These are phyloP conservation scores for Phytophthora pluvialis DNA, from an alignment of 352 stramenopile species.

Conservation along the genomic window DNA sequence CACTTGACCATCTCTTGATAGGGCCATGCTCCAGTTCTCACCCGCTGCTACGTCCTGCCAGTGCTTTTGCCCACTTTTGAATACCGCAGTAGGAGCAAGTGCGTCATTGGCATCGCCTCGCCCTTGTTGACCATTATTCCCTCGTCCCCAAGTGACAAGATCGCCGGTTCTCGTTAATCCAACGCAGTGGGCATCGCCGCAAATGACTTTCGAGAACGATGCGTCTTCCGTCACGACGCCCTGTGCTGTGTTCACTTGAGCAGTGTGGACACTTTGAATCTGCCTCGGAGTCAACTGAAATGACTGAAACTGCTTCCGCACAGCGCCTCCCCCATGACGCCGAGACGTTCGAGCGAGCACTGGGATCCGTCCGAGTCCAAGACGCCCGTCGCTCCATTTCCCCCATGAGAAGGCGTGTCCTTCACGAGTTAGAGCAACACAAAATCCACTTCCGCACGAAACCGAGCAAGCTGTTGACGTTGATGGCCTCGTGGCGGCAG, in stretches of 20 bases:
- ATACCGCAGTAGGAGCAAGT: constrained; percentile 31
- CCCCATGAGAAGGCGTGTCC: constrained; percentile 84
- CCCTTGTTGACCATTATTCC: constrained; percentile 82
- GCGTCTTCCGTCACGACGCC: neutral
- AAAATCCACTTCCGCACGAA: constrained; percentile 82
- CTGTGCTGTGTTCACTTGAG: neutral
- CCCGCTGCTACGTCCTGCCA: constrained; percentile 69
- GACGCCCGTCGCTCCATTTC: constrained; percentile 73
- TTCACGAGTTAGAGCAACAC: constrained; percentile 56
- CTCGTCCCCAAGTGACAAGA: constrained; percentile 82
- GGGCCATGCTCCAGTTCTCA: constrained; percentile 80
- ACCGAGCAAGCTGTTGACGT: constrained; percentile 36
- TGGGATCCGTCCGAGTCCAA: constrained; percentile 72
- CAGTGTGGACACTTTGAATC: constrained; percentile 13
- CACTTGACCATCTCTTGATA: constrained; percentile 67
- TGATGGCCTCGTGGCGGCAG: neutral
- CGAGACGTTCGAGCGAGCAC: constrained; percentile 51
- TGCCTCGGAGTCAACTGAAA: constrained; percentile 56
- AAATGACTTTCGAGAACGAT: constrained; percentile 54
- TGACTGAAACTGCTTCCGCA: constrained; percentile 63
- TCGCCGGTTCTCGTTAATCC: constrained; percentile 57
- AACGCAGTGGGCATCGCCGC: constrained; percentile 82
- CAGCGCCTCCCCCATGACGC: constrained; percentile 32
- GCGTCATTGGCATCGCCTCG: constrained; percentile 52
- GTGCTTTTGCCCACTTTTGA: constrained; percentile 15